Evolutionary conservation across 2,329 filamentous ascomycete genomes (phyloP), one percentile per base, ranked within the genome.

Genomic region (Cladophialophora exuberans): DNA sequence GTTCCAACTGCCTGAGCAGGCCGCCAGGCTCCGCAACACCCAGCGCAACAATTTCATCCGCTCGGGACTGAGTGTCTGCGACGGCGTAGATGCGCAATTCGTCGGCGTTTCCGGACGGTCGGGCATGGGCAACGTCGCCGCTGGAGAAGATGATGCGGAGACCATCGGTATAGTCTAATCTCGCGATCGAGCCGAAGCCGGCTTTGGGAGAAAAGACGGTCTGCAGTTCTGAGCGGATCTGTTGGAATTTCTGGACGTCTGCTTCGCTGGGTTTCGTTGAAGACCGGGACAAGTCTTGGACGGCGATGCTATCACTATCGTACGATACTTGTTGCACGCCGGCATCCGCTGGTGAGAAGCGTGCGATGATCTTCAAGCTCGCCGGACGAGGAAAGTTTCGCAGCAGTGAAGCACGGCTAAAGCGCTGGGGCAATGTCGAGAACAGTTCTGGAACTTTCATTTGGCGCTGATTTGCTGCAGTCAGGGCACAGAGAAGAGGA

Each of bases 51-150:
- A 70, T 69, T 3, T 53, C 58, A 47, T 70, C 67, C 1, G 67
- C 68, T 7, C 67, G 67, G 28, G 62, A 63, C 57, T 69, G 67
- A 2, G 51, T 62, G 47, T 70, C 62, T 9, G 66, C 66, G 13
- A 70, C 67, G 26, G 67, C 57, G 42, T 70, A 70, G 30, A 70
- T 69, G 9, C 68, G 67, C 2, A 70, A 62, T 35, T 70, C 67
- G 56, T 70, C 67, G 9, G 68, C 67, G 23, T 69, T 70, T 4
- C 68, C 68, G 7, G 68, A 70, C 3, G 68, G 68, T 2, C 68
- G 66, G 26, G 69, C 59, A 42, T 70, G 67, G 52, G 67, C 67
- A 6, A 70, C 68, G 57, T 69, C 67, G 20, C 67, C 67, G 36
- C 66, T 69, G 9, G 56, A 49, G 46, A 70, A 69, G 13, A 64